These are phyloP conservation scores for Pythium inflatum DNA, from an alignment of 352 stramenopile genomes.

Conservation along the genomic window DNA sequence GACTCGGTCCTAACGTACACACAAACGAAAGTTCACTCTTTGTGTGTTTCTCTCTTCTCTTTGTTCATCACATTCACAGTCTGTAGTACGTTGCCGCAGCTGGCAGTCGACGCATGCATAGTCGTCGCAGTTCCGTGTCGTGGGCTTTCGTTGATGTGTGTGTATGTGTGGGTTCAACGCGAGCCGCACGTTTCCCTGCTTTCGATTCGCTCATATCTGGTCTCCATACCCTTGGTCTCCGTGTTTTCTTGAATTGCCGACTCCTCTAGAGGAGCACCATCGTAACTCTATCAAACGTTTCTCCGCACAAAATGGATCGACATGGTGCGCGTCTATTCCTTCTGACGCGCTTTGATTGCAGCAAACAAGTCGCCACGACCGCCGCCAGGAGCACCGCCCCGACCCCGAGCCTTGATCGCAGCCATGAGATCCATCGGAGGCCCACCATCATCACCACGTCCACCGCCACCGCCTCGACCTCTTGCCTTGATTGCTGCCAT, in stretches of 20 bases:
- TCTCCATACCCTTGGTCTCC: background rate
- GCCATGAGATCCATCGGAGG: slow-evolving; percentile 63
- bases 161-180: background rate
- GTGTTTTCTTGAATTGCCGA: background rate
- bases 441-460: slow-evolving; percentile 5
- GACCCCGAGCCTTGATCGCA: slow-evolving; percentile 65
- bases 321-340: slow-evolving; percentile 34
- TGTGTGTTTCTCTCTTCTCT: slow-evolving; percentile 11
- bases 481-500: slow-evolving; percentile 37
- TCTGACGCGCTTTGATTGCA: slow-evolving; percentile 74
- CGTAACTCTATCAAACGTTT: slow-evolving; percentile 33
- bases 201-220: slow-evolving; percentile 3
- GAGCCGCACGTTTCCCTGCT: background rate
- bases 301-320: background rate
- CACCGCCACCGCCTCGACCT: slow-evolving; percentile 18
- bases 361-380: slow-evolving; percentile 39
- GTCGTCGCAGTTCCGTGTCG: background rate
- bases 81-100: slow-evolving; percentile 12
- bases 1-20: no score
- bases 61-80: slow-evolving; percentile 26
- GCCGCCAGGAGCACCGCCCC: slow-evolving; percentile 34
- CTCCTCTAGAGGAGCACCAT: slow-evolving; percentile 30
- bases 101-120: background rate
- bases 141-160: background rate
- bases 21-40: background rate